Conservation (phyloP, 2,329 filamentous ascomycete species). For the Neospermospora avenae region DNA sequence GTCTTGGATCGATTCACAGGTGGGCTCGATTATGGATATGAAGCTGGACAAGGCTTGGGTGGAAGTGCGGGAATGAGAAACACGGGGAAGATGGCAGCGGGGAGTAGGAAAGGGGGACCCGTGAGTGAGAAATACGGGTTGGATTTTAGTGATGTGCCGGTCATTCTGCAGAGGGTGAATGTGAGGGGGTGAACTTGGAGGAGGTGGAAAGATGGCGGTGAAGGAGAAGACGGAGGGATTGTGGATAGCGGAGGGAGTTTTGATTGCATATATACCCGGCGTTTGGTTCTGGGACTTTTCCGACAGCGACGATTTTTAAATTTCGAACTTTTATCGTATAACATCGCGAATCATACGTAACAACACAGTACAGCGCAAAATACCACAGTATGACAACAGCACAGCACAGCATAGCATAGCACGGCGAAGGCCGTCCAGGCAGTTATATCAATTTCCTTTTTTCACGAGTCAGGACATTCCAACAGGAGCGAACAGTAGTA, state of each 20-base stretch:
- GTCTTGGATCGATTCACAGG: slow-evolving; percentile 28
- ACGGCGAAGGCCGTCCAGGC: neutral
- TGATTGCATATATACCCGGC: slow-evolving; percentile 9
- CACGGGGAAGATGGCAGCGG: slow-evolving; percentile 1
- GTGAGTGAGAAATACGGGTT: slow-evolving; percentile 20
- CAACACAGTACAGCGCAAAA: no score
- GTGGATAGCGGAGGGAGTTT: neutral
- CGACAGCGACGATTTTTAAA: neutral
- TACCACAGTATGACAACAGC: no score
- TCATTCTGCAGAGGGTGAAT: slow-evolving; percentile 20
- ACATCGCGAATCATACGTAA: neutral
- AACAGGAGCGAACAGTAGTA: neutral
- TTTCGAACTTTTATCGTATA: neutral
- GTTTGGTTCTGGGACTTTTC: neutral
- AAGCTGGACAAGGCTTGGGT: slow-evolving; percentile 19
- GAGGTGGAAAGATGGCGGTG: neutral
- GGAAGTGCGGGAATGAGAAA: slow-evolving; percentile 22
- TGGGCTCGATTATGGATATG: slow-evolving; percentile 24
- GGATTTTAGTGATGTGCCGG: slow-evolving; percentile 28
- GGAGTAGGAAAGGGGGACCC: slow-evolving; percentile 15
- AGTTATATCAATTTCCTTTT: neutral
- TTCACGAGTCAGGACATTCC: neutral
- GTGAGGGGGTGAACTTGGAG: neutral
- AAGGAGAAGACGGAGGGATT: neutral
- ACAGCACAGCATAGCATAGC: neutral